A percentile compares a stretch with the other conserved stretches of the same genome.
phyloP scores from a whole-genome alignment of 2,329 filamentous ascomycete species.

The Aspergillus sergii region DNA sequence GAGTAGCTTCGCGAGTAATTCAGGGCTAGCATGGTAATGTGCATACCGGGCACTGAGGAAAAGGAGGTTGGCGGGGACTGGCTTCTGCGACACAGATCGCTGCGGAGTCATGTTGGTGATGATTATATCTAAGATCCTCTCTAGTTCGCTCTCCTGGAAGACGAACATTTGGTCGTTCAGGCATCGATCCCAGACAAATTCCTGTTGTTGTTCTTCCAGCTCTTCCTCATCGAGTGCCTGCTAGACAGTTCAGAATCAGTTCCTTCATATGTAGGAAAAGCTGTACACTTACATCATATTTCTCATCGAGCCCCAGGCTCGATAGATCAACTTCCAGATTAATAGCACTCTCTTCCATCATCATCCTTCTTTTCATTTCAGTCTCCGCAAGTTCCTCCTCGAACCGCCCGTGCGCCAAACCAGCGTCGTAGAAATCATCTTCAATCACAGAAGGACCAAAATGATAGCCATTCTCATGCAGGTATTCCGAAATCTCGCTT shows the following conservation, averaged over 20 bases:
- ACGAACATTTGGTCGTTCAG: conserved; percentile 99
- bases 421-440: conserved; percentile 92
- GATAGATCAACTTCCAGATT: conserved; percentile 96
- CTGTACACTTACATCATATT: conserved; percentile 71
- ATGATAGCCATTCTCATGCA: conserved; percentile 90
- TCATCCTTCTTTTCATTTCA: conserved; percentile 83
- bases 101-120: conserved; percentile 98
- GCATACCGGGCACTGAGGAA: conserved; percentile 95
- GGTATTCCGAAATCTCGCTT: conserved; percentile 93
- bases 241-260: conserved; percentile 6
- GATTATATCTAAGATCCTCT: conserved; percentile 89
- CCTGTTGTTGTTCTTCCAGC: conserved; percentile 83
- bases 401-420: conserved; percentile 89
- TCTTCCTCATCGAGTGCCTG: conserved; percentile 77
- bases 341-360: conserved; percentile 99
- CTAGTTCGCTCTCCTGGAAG: conserved; percentile 91
- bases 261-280: neutral
- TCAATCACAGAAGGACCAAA: conserved; percentile 41
- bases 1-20: conserved; percentile 79
- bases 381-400: conserved; percentile 98
- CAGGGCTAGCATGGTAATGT: conserved; percentile 88
- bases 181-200: conserved; percentile 94
- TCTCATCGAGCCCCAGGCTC: conserved; percentile 93
- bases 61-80: conserved; percentile 94
- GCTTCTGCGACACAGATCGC: conserved; percentile 93